Evolutionary conservation across 2,329 filamentous ascomycete genomes (phyloP), one percentile per base, ranked within the genome.

Genomic region (Colletotrichum sp.): DNA sequence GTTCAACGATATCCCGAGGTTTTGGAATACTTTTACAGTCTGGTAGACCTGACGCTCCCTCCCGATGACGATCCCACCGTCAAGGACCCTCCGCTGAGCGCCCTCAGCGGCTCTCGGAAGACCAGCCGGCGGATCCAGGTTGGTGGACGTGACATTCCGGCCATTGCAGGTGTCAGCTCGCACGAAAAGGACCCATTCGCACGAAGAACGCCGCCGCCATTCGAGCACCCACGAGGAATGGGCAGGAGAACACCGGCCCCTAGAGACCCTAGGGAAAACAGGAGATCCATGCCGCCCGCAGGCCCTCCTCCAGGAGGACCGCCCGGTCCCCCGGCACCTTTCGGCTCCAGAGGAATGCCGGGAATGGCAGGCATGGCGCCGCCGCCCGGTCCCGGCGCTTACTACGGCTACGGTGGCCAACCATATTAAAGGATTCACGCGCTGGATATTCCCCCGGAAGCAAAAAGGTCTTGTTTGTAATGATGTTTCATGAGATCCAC

Each of bases 1-100:
- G 94, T 96, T 52, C 91, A 95, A 79, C 90, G 92, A 70, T 96
- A 96, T 79, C 94, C 94, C 6, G 93, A 96, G 81, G 92, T 96
- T n/a, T 87, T 96, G 70, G 93, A 95, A 83, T 95, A 96, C 84
- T 96, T 94, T 82, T 96, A 93, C 84, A 88, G 91, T 75, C 86
- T 96, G 48, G 93, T 96, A 43, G 90, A 93, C 70, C 82, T 95
- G 74, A 90, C 87, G 26, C 84, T 95, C 6, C 94, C 94, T 1
- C 84, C 85, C 55, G 93, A 95, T 73, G 87, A 91, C 70, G 91
- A 93, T 55, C 83, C 88, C 3, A 85, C 85, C 18, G 90, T 93
- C 43, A 90, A 89, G 79, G 89, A 93, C 73, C 91, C 91, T 36
- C 91, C 91, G 5, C 83, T 93, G 76, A 90, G 88, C 78, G 88